Evolutionary conservation across 176 grass and related monocot species (phyloP).

Genomic region (Rhynchospora breviuscula): DNA sequence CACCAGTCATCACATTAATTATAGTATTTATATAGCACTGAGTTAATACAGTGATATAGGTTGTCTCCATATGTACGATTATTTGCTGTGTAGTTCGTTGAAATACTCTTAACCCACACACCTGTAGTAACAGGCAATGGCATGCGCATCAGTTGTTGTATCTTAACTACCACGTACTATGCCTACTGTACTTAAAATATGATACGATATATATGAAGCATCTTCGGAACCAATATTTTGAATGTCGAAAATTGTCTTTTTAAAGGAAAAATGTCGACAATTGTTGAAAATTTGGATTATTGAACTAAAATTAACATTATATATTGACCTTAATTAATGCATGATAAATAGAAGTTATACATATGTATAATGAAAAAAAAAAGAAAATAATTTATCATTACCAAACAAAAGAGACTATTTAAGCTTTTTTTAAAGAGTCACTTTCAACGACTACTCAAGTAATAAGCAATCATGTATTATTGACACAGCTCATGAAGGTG

Average conservation of each 20-base stretch:
- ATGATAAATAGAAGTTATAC: background rate
- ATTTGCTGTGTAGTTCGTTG: too few species aligned
- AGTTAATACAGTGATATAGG: too few species aligned
- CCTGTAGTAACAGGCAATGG: background rate
- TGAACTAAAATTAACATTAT: background rate
- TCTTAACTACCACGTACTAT: background rate
- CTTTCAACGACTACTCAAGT: constrained; percentile 20
- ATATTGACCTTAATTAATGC: background rate
- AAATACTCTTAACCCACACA: background rate
- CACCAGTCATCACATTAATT: too few species aligned
- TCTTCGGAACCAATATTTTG: background rate
- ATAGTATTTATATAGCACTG: too few species aligned
- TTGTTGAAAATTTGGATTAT: background rate
- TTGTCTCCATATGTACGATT: too few species aligned
- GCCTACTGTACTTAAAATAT: background rate
- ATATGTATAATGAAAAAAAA: background rate
- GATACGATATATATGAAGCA: background rate
- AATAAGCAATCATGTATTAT: constrained; percentile 24
- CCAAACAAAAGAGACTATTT: constrained; percentile 18
- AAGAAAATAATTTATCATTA: background rate
- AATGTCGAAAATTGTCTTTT: background rate
- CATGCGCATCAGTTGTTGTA: background rate
- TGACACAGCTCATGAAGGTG: constrained; percentile 19
- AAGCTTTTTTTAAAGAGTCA: constrained; percentile 14
- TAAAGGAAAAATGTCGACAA: too few species aligned